Conservation (phyloP, 441 rosid genomes). For the Corymbia calophylla region DNA sequence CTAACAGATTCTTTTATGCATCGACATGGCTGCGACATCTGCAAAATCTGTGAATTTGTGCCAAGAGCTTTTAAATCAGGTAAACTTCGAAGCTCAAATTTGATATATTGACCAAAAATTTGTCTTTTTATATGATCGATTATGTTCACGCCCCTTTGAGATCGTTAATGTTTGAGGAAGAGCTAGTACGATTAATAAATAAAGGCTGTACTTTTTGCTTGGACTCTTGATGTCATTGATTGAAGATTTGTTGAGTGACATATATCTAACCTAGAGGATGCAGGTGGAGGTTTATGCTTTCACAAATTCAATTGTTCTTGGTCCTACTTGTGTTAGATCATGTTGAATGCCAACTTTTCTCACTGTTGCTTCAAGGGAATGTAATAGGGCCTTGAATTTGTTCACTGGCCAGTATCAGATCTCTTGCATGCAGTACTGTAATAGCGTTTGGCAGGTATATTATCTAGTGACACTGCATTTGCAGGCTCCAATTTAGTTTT, state of each 20-base stretch:
- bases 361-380: not conserved
- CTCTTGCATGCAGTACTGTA: not conserved
- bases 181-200: not conserved
- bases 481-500: slow-evolving; percentile 21
- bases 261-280: not conserved
- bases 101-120: not conserved
- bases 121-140: not conserved
- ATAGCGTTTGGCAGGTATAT: not conserved
- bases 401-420: not conserved
- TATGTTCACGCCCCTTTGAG: not conserved
- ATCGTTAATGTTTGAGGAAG: not conserved
- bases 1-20: slow-evolving; percentile 84
- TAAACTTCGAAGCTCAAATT: slow-evolving; percentile 13
- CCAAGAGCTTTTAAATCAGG: slow-evolving; percentile 86
- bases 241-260: not conserved
- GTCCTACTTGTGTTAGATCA: not conserved
- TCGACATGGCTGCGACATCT: slow-evolving; percentile 93
- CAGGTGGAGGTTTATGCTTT: not conserved
- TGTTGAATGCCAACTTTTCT: not conserved
- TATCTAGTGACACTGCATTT: not conserved
- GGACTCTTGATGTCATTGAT: not conserved
- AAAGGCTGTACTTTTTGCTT: not conserved
- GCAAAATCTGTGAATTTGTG: slow-evolving; percentile 80
- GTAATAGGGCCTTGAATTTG: not conserved
- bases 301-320: not conserved